phyloP scores from a whole-genome alignment of 495 filamentous ascomycete species.

The Penicillium robsamsonii region DNA sequence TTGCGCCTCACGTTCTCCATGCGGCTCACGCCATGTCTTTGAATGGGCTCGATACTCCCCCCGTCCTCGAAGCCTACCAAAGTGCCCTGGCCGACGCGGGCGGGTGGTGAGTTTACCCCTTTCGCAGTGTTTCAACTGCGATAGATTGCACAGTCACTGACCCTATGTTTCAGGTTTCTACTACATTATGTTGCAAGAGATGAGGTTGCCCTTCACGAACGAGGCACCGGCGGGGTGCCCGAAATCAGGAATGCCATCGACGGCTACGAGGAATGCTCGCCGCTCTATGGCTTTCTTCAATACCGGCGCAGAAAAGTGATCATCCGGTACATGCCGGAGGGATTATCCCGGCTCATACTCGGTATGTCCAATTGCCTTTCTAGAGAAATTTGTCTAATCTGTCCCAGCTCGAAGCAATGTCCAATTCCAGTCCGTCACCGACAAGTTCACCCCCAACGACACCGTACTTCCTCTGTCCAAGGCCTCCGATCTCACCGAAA shows the following conservation, averaged over 20 bases:
- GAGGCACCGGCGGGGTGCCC: constrained; percentile 78
- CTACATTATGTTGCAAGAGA: constrained; percentile 89
- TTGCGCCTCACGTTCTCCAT: constrained; percentile 30
- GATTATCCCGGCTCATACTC: constrained; percentile 84
- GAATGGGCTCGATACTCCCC: constrained; percentile 87
- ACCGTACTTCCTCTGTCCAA: constrained; percentile 70
- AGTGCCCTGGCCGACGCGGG: constrained; percentile 76
- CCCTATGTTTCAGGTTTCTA: constrained; percentile 67
- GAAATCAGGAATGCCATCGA: constrained; percentile 78
- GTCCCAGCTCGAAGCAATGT: constrained; percentile 82
- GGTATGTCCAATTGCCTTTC: constrained; percentile 52
- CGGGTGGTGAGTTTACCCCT: constrained; percentile 74
- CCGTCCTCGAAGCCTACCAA: constrained; percentile 82
- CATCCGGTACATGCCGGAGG: constrained; percentile 88
- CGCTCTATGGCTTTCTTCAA: constrained; percentile 86
- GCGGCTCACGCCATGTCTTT: constrained; percentile 75
- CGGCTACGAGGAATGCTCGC: constrained; percentile 76
- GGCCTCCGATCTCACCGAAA: constrained; percentile 79
- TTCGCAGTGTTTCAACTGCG: constrained; percentile 6
- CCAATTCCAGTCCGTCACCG: constrained; percentile 82
- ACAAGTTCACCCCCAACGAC: constrained; percentile 86
- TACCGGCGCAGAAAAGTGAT: constrained; percentile 89
- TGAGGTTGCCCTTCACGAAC: constrained; percentile 74
- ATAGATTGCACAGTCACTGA: constrained; percentile 4
- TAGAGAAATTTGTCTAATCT: constrained; percentile 2